Conservation (phyloP, 345 rosid species). For the Arabis hirsuta region DNA sequence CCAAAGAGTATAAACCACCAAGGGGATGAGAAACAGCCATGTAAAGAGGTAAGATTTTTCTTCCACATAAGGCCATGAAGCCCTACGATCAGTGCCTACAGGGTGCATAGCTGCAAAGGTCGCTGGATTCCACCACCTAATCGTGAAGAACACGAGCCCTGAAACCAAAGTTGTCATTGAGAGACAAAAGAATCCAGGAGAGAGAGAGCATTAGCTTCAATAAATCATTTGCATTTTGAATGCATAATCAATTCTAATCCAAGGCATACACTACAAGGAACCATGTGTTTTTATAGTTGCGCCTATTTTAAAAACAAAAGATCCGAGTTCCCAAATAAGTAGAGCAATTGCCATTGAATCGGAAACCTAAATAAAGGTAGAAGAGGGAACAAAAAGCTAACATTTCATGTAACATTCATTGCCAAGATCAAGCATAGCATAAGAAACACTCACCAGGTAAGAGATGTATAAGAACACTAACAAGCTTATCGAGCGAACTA, state of each 20-base stretch:
- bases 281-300: neutral
- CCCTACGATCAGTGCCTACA: conserved; percentile 65
- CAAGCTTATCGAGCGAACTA: conserved; percentile 89
- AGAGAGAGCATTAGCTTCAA: neutral
- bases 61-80: conserved; percentile 90
- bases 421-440: neutral
- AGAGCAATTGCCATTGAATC: neutral
- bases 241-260: conserved; percentile 1
- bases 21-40: conserved; percentile 90
- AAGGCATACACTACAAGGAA: neutral
- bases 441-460: conserved; percentile 74
- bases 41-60: conserved; percentile 72
- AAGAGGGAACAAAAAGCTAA: neutral
- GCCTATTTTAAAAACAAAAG: neutral
- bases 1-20: conserved; percentile 88
- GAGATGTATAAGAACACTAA: conserved; percentile 97
- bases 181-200: conserved; percentile 21
- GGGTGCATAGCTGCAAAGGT: conserved; percentile 94
- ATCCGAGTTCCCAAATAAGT: neutral
- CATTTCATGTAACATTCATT: neutral
- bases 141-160: conserved; percentile 94
- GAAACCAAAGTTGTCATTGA: conserved; percentile 32
- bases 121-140: conserved; percentile 96
- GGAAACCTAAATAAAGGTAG: neutral
- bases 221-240: neutral